Evolutionary conservation across 2,329 filamentous ascomycete genomes (phyloP).

Genomic region (Chaetomium sp.): DNA sequence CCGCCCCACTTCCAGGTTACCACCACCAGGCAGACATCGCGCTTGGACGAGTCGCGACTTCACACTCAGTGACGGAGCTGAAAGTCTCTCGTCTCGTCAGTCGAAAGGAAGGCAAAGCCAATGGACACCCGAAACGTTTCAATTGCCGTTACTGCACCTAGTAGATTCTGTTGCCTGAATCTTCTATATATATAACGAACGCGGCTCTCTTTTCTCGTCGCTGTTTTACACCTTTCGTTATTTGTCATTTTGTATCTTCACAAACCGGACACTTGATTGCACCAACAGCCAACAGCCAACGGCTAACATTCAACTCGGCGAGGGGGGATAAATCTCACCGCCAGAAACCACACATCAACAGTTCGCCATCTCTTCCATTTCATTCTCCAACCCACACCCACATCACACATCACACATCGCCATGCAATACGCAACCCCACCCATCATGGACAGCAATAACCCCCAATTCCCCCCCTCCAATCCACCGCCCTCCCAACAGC

Average conservation of each 20-base stretch:
- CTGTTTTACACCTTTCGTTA: neutral
- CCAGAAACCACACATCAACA: neutral
- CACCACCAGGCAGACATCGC: conserved; percentile 2
- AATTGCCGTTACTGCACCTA: neutral
- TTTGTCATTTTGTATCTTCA: neutral
- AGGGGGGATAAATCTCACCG: neutral
- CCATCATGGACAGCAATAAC: neutral
- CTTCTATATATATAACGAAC: neutral
- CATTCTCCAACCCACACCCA: neutral
- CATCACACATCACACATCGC: neutral
- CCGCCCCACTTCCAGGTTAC: conserved; percentile 6
- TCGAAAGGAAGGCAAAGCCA: neutral
- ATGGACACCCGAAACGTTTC: neutral
- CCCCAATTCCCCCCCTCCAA: conserved; percentile 13
- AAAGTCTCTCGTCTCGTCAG: neutral
- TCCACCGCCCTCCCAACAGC: conserved; percentile 33
- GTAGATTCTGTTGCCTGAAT: neutral
- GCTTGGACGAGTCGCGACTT: neutral
- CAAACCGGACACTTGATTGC: neutral
- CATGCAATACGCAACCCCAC: neutral
- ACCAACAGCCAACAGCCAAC: neutral
- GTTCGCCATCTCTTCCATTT: neutral
- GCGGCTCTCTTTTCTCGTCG: neutral
- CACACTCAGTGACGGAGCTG: neutral
- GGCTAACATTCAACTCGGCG: neutral